Base-by-base conservation (phyloP, 192 early-diverging fungal genomes). In the Coemansia aciculifera region DNA sequence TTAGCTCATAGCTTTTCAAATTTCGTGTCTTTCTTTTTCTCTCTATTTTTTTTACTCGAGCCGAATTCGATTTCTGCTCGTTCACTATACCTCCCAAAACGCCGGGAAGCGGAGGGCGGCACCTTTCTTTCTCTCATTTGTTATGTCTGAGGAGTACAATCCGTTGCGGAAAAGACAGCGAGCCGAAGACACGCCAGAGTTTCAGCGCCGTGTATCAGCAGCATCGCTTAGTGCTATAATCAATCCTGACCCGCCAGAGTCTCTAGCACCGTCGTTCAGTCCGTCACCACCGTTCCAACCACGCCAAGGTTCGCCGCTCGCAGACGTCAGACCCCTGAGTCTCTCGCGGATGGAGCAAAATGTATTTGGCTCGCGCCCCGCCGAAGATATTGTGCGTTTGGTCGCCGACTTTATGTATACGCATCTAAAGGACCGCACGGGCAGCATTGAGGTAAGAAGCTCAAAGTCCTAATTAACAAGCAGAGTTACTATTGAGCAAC, bases 401-500 rank as follows among this genome's bases (percentile, higher is more conserved):
- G 85, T 93, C 19, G 82, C 79, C 1, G 86, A 93, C 31, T 91
- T 93, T 74, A 63, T 91, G 54, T 84, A 71, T 44, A 75, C 85
- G 40, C 76, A 90, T 46, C 76, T 86, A 61, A 69, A 84, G 48
- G 79, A 78, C 54, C 69, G 76, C 11, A 54, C 73, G 2, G 46
- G 46, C 7, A 78, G 68, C 67, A 71, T 70, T 42, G 69, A 84
- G 40, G 62, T 44, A 39, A 48, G 62, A 31, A 17, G 9, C 3
- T 32, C 29, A 17, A 2, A 7, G 13, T 6, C 1, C 11, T 12
- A 13, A 5, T 34, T 5, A 7, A 9, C 46, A 48, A 36, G 34
- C 1, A 36, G 34, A 1, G 19, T 7, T 48, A 23, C n/a, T 48
- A 48, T 9, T 9, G 46, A 48, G 19, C n/a, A 48, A n/a, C 19